Evolutionary conservation across 2,329 filamentous ascomycete species (phyloP).

Genomic region (Pseudogymnoascus pannorum): DNA sequence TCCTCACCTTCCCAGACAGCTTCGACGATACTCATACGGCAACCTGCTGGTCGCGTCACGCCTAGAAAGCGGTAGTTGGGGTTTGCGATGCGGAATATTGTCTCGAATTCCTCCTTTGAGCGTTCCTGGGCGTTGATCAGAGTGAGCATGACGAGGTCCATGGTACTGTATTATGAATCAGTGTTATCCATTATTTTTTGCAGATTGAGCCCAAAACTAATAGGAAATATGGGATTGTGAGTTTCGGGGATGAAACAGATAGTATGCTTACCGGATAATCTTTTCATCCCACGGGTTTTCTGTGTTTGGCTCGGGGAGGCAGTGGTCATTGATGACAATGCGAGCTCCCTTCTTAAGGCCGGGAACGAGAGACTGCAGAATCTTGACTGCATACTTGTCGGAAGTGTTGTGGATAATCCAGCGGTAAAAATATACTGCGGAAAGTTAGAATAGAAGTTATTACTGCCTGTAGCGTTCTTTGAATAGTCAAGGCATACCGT

Average conservation of each 20-base stretch:
- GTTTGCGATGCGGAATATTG: slow-evolving; percentile 38
- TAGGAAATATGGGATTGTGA: neutral
- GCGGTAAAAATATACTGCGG: slow-evolving; percentile 37
- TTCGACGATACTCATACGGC: slow-evolving; percentile 43
- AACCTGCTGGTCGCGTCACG: slow-evolving; percentile 34
- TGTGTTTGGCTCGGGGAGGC: slow-evolving; percentile 33
- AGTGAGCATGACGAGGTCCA: slow-evolving; percentile 47
- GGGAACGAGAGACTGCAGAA: slow-evolving; percentile 44
- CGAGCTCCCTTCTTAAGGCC: slow-evolving; percentile 47
- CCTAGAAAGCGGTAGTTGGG: slow-evolving; percentile 39
- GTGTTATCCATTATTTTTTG: neutral
- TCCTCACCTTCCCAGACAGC: slow-evolving; percentile 37
- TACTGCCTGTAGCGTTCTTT: no score
- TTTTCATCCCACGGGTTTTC: slow-evolving; percentile 41
- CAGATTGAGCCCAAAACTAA: no score
- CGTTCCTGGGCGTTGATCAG: slow-evolving; percentile 46
- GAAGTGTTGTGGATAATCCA: slow-evolving; percentile 43
- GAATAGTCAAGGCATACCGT: slow-evolving; percentile 32
- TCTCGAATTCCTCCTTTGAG: slow-evolving; percentile 38
- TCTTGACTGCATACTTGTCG: slow-evolving; percentile 32
- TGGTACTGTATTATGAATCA: slow-evolving; percentile 27
- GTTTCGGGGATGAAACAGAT: neutral
- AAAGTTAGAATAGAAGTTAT: neutral
- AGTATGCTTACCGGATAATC: slow-evolving; percentile 27
- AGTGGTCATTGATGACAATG: slow-evolving; percentile 37